A percentile compares a stretch with the other conserved stretches of the same genome.
Conservation (phyloP, 164 flowering plant species). For the Vitis riparia region DNA sequence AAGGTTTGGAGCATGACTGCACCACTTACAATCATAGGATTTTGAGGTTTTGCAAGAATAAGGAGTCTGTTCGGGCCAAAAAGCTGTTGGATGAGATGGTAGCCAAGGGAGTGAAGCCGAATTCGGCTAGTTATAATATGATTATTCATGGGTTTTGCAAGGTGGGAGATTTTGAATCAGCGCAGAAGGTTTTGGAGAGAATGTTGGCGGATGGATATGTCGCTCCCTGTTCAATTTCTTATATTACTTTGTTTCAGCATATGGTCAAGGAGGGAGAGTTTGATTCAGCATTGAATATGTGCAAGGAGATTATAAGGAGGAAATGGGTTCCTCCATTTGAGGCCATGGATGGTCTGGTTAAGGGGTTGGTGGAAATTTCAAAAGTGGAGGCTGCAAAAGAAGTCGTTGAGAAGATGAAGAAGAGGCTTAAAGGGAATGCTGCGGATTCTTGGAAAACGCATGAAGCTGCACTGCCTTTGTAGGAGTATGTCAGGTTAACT, state of each 20-base stretch:
- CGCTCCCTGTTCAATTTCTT: slow-evolving; percentile 19
- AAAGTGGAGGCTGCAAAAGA: slow-evolving; percentile 29
- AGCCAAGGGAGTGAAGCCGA: slow-evolving; percentile 24
- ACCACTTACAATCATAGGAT: slow-evolving; percentile 32
- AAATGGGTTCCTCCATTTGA: slow-evolving; percentile 38
- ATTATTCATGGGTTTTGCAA: slow-evolving; percentile 31
- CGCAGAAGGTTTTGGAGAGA: slow-evolving; percentile 24
- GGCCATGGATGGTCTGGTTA: slow-evolving; percentile 24
- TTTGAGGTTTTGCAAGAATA: slow-evolving; percentile 21
- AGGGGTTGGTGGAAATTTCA: slow-evolving; percentile 33
- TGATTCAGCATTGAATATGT: slow-evolving; percentile 27
- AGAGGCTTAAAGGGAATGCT: slow-evolving; percentile 31
- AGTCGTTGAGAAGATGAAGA: slow-evolving; percentile 34
- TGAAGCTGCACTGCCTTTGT: slow-evolving; percentile 31
- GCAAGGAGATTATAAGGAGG: slow-evolving; percentile 29
- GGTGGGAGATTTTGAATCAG: slow-evolving; percentile 31
- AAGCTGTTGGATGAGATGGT: slow-evolving; percentile 34
- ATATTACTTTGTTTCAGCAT: slow-evolving; percentile 17
- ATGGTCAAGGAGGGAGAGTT: slow-evolving; percentile 34
- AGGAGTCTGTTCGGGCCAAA: slow-evolving; percentile 28
- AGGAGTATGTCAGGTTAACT: no score
- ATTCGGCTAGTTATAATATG: slow-evolving; percentile 21
- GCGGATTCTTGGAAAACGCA: slow-evolving; percentile 33
- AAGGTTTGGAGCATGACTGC: slow-evolving; percentile 22
- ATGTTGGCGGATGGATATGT: slow-evolving; percentile 18